These are phyloP conservation scores for Myxozyma vanderwaltii DNA, from an alignment of 805 yeast genomes.

Conservation along the genomic window DNA sequence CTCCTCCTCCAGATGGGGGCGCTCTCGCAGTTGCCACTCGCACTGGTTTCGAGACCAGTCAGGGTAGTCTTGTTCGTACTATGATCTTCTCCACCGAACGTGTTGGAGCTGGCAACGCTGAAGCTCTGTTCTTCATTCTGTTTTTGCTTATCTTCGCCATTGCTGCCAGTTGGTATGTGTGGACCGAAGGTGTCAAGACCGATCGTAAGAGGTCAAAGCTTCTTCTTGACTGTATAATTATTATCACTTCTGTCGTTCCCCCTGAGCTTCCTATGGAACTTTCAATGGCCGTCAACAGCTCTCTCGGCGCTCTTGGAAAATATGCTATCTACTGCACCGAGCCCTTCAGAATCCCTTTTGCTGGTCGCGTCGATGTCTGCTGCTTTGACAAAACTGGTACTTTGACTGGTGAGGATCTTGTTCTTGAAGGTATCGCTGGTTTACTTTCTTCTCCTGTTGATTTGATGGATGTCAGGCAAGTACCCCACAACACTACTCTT, in stretches of 20 bases:
- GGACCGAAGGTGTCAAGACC: slow-evolving; percentile 96
- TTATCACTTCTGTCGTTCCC: slow-evolving; percentile 96
- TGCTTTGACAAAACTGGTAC: slow-evolving; percentile 99
- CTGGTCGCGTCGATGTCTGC: slow-evolving; percentile 97
- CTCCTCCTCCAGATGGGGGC: slow-evolving; percentile 85
- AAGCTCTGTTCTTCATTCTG: slow-evolving; percentile 87
- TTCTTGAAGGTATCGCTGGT: slow-evolving; percentile 95
- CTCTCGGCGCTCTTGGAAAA: slow-evolving; percentile 84
- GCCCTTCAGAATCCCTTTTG: slow-evolving; percentile 96
- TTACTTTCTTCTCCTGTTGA: slow-evolving; percentile 48
- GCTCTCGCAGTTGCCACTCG: slow-evolving; percentile 86
- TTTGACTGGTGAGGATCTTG: slow-evolving; percentile 92
- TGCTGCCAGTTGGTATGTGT: slow-evolving; percentile 95
- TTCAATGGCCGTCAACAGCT: slow-evolving; percentile 95
- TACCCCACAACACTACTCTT: slow-evolving; percentile 66
- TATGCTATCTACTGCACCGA: slow-evolving; percentile 94
- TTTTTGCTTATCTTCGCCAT: slow-evolving; percentile 89
- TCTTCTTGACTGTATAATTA: slow-evolving; percentile 91
- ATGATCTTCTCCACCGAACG: slow-evolving; percentile 97
- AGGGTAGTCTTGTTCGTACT: slow-evolving; percentile 94
- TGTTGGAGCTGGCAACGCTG: slow-evolving; percentile 92
- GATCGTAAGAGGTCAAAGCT: slow-evolving; percentile 94
- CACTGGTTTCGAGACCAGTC: slow-evolving; percentile 98
- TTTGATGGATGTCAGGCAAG: slow-evolving; percentile 58
- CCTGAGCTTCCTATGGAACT: slow-evolving; percentile 99